These are phyloP conservation scores for Centrapalus pauciflorus DNA, from an alignment of 129 eudicot species.

Conservation along the genomic window DNA sequence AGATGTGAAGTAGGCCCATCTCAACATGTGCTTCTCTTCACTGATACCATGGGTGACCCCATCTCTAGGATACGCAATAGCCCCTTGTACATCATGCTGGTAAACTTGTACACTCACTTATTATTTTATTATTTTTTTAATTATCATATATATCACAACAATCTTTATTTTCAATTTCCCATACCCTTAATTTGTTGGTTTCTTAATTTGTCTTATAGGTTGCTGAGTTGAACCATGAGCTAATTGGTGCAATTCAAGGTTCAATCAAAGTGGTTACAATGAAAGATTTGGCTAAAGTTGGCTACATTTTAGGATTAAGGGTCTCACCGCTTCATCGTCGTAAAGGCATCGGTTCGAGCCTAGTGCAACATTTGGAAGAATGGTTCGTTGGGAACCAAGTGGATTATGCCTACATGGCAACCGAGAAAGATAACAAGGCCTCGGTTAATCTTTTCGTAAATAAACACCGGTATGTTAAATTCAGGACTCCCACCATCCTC, in stretches of 20 bases:
- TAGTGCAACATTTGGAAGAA: conserved; percentile 46
- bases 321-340: conserved; percentile 52
- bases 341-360: conserved; percentile 40
- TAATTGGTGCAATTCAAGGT: conserved; percentile 58
- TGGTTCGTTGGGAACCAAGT: conserved; percentile 50
- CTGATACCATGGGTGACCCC: conserved; percentile 73
- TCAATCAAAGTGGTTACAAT: conserved; percentile 46
- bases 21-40: conserved; percentile 44
- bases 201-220: conserved; percentile 30
- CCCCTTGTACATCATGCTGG: conserved; percentile 65
- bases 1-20: conserved; percentile 64
- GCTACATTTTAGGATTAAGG: conserved; percentile 57
- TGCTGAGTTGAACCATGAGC: conserved; percentile 54
- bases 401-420: conserved; percentile 58
- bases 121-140: not conserved
- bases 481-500: conserved; percentile 45
- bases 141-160: not conserved
- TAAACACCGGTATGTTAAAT: conserved; percentile 33
- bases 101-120: conserved; percentile 23
- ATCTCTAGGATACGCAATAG: conserved; percentile 56
- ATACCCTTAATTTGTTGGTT: not conserved
- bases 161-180: not conserved
- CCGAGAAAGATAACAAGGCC: conserved; percentile 48
- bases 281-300: conserved; percentile 43
- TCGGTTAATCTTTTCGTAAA: conserved; percentile 43